A percentile compares a stretch with the other conserved stretches of the same genome.
Conservation (phyloP, 208 protist genomes). For the Histomonas meleagridis region DNA sequence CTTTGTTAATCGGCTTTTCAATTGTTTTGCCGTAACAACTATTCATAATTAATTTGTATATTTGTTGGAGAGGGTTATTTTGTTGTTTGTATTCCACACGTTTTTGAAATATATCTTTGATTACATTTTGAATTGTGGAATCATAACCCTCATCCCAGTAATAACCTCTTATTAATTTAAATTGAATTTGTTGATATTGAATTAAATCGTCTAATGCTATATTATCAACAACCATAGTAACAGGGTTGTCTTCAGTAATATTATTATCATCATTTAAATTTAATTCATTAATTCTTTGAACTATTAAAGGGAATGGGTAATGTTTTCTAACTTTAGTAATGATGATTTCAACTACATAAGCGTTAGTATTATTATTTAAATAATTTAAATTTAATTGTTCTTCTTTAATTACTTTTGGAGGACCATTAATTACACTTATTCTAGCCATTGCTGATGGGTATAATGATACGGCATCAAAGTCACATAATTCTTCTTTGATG, state of each 20-base stretch:
- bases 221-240: neutral
- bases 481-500: neutral
- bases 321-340: neutral
- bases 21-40: neutral
- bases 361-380: too few relatives aligned
- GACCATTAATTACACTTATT: neutral
- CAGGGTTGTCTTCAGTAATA: too few relatives aligned
- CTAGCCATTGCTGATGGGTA: neutral
- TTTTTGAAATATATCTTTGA: neutral
- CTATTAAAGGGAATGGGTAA: neutral
- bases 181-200: neutral
- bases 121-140: conserved; percentile 1
- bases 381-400: too few relatives aligned
- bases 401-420: neutral
- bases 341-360: neutral
- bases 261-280: conserved; percentile 8
- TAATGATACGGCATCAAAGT: neutral
- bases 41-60: conserved; percentile 33
- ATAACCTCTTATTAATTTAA: neutral
- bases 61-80: neutral
- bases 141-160: neutral
- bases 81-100: neutral
- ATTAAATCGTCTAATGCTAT: neutral
- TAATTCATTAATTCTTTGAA: neutral
- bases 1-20: neutral